Evolutionary conservation across 228 moss, liverwort and hornwort species (phyloP).

Genomic region (Sphagnum fallax): DNA sequence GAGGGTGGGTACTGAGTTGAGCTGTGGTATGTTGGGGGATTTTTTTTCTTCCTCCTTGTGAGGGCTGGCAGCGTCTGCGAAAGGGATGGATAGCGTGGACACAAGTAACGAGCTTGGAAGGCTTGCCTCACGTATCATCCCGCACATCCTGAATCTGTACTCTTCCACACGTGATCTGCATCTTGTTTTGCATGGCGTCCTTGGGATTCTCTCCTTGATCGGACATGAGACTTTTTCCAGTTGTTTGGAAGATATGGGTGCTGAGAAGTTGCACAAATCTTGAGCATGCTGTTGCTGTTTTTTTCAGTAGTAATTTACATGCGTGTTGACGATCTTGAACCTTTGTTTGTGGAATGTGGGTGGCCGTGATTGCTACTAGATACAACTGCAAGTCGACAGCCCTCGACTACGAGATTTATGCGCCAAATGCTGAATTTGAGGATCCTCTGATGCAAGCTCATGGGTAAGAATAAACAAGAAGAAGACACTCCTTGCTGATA

Average conservation of each 20-base stretch:
- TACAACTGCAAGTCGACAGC: conserved; percentile 61
- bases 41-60: no score
- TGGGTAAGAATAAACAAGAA: conserved; percentile 32
- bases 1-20: no score
- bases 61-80: conserved; percentile 8
- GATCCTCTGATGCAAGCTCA: conserved; percentile 88
- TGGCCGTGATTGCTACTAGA: conserved; percentile 13
- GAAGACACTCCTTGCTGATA: background rate
- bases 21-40: no score
- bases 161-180: background rate
- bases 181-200: background rate
- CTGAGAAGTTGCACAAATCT: no score
- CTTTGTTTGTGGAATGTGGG: background rate
- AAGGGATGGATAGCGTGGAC: conserved; percentile 30
- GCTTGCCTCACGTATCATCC: conserved; percentile 53
- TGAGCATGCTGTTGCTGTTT: background rate
- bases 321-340: background rate
- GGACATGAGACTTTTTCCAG: background rate
- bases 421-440: conserved; percentile 73
- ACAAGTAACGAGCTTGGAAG: conserved; percentile 50
- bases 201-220: background rate
- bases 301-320: background rate
- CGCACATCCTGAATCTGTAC: conserved; percentile 77
- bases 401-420: conserved; percentile 74
- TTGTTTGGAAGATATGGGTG: no score